Evolutionary conservation across 75 land plant genomes (phyloP), one percentile per base, ranked within the genome.

Genomic region (Cunninghamia lanceolata): DNA sequence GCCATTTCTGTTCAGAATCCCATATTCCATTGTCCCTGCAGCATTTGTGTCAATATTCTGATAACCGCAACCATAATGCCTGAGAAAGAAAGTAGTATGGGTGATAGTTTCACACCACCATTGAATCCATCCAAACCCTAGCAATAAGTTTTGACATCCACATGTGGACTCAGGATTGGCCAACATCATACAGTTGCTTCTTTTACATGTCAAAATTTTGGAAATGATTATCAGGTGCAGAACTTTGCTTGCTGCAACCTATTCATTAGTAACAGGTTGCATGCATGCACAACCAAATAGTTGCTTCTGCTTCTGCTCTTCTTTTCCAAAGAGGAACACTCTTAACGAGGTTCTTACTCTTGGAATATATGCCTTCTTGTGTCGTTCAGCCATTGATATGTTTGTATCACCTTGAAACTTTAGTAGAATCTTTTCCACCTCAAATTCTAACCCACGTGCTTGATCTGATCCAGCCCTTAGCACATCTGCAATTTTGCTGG

Each of bases 401-500:
- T 53, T 83, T 32, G 54, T 34, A 30, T 50, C 63, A 13, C 63
- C 84, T 53, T 53, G 54, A 83, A 93, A 59, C 84, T 87, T 89
- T 0, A 83, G 42, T 2, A 93, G 82, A n/a, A 84, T 84, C 83
- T 82, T 92, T 70, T 93, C 92, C 19, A 93, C 74, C 56, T 93
- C 94, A 40, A 76, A 11, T 45, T 88, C 87, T 9, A 93, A 88
- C 2, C 82, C 35, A 7, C 53, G 87, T 28, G 90, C 93, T 40
- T 91, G 85, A 80, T 89, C 90, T 2, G 89, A 59, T 25, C 96
- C 92, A 28, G 90, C 86, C 56, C 89, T 90, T 39, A 92, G 80
- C 45, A 91, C 91, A 43, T 89, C 87, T 28, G 84, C 86, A 17
- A 94, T 89, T 85, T 86, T 94, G 81, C 84, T 93, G 83, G 91